Evolutionary conservation across 305 asterid genomes (phyloP).

Genomic region (Rubia occidens): DNA sequence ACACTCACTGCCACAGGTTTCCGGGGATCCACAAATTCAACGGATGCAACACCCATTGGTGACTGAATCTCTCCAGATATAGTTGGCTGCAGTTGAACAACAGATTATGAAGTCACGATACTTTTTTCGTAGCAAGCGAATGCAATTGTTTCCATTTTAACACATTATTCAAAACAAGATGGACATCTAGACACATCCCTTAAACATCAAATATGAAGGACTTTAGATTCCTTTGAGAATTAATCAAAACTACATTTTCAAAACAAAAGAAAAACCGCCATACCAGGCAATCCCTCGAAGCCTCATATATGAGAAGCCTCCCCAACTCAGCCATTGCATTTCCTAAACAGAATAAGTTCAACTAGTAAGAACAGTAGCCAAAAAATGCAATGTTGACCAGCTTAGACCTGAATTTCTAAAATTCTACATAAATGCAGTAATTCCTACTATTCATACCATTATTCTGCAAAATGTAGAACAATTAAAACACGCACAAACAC

Average conservation of each 20-base stretch:
- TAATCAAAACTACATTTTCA: not conserved
- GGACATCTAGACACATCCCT: not conserved
- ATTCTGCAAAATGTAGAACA: not conserved
- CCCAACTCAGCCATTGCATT: slow-evolving; percentile 98
- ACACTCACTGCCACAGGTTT: slow-evolving; percentile 79
- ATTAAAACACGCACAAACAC: not conserved
- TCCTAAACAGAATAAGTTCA: slow-evolving; percentile 28
- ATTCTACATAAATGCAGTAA: not conserved
- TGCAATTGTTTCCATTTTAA: not conserved
- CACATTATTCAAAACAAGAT: not conserved
- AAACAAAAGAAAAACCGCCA: not conserved
- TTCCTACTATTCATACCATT: not conserved
- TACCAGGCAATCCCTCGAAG: slow-evolving; percentile 92
- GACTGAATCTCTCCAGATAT: slow-evolving; percentile 80
- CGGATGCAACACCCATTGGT: slow-evolving; percentile 70
- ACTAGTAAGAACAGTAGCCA: not conserved
- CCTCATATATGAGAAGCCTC: slow-evolving; percentile 83
- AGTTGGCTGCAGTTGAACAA: slow-evolving; percentile 50
- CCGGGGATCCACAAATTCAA: slow-evolving; percentile 93
- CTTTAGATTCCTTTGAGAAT: not conserved
- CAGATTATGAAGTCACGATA: slow-evolving; percentile 12
- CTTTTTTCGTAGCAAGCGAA: not conserved
- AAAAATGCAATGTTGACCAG: not conserved
- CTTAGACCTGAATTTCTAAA: not conserved
- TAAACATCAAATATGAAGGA: not conserved